These are phyloP conservation scores for Tuber microsphaerosporum DNA, from an alignment of 495 filamentous ascomycete species.

Conservation along the genomic window DNA sequence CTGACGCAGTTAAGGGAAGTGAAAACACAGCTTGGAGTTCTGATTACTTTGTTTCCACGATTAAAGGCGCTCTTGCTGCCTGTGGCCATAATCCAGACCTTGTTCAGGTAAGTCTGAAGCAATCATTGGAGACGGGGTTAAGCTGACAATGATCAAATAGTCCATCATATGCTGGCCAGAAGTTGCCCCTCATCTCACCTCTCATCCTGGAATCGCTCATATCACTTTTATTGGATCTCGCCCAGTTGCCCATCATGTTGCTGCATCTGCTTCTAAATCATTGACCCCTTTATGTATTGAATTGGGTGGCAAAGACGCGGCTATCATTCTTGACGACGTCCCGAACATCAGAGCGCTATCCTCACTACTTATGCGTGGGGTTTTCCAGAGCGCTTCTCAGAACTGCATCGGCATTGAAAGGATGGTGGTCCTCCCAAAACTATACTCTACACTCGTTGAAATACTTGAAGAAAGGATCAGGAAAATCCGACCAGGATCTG, in stretches of 20 bases:
- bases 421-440: slow-evolving; percentile 67
- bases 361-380: slow-evolving; percentile 78
- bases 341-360: slow-evolving; percentile 57
- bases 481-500: slow-evolving; percentile 61
- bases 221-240: slow-evolving; percentile 96
- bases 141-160: slow-evolving; percentile 12
- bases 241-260: slow-evolving; percentile 80
- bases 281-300: slow-evolving; percentile 82
- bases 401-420: slow-evolving; percentile 98
- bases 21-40: slow-evolving; percentile 91
- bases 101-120: slow-evolving; percentile 52
- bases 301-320: slow-evolving; percentile 90
- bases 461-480: slow-evolving; percentile 65
- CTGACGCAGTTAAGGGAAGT: slow-evolving; percentile 63
- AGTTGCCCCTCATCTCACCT: slow-evolving; percentile 73
- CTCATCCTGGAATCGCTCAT: slow-evolving; percentile 74
- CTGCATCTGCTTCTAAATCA: slow-evolving; percentile 70
- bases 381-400: slow-evolving; percentile 93
- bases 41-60: slow-evolving; percentile 68
- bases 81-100: slow-evolving; percentile 79
- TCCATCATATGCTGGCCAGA: slow-evolving; percentile 78
- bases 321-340: slow-evolving; percentile 79
- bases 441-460: slow-evolving; percentile 64
- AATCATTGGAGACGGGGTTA: background rate
- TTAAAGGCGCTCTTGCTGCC: slow-evolving; percentile 65